Base-by-base conservation (phyloP, 768 basidiomycete genomes). In the Suillus luteus region DNA sequence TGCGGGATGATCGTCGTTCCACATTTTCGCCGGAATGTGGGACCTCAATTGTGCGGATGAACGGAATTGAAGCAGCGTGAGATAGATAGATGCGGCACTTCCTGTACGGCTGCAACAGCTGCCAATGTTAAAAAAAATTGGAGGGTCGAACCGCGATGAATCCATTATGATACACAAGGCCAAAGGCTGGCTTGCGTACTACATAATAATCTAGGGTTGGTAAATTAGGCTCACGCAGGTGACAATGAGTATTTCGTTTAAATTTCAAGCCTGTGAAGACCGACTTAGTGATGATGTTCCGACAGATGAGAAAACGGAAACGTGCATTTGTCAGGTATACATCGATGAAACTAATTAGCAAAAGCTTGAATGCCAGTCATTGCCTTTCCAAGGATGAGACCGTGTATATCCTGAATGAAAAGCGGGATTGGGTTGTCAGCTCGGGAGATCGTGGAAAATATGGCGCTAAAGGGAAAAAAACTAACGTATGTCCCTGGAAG, bases 381-480 rank as follows among this genome's bases (percentile, higher is more conserved):
- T 1, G 95, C 92, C 72, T 92, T 96, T 60, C 96, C 96, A 44
- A 99, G 80, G 60, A 98, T 93, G 64, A 96, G 89, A n/a, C 92
- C 82, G 70, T 93, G 92, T 51, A 95, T 92, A 67, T 95, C 92
- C 89, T 94, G 67, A 5, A 61, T 19, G n/a, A 66, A 67, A 55
- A 65, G n/a, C 55, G 37, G 19, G 24, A 52, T 57, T 65, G 22
- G 27, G 41, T 33, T 12, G 33, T 63, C 27, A 64, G 64, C 59
- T 63, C 64, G 58, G 70, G 62, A 62, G 64, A 59, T 65, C 22
- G 40, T 17, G 24, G 48, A 43, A 27, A 33, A 37, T 35, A 15
- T 46, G 22, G 14, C 17, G 55, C 24, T 37, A 46, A 52, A 54
- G 27, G 38, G 61, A 9, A 54, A 31, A 31, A 66, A 33, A 75